Evolutionary conservation across 83 land plant genomes (phyloP).

Genomic region (Isoetes engelmannii): DNA sequence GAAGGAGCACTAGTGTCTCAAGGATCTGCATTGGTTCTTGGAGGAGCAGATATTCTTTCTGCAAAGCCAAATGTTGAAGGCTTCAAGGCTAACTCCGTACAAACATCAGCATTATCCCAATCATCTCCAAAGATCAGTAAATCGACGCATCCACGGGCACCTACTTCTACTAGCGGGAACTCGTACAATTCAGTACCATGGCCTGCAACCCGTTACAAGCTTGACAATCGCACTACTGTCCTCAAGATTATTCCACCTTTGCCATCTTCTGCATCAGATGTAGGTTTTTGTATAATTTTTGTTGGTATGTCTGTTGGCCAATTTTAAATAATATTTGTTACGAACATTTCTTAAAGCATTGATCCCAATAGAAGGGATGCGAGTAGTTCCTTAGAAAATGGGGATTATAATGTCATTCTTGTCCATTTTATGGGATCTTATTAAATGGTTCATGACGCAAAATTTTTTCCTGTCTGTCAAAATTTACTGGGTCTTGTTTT

Average conservation of each 20-base stretch:
- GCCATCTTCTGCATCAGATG: constrained; percentile 46
- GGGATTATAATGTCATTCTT: neutral
- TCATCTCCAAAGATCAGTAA: no score
- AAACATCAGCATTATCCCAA: no score
- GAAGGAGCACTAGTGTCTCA: no score
- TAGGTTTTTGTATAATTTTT: constrained; percentile 22
- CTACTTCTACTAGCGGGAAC: constrained; percentile 1
- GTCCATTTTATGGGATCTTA: neutral
- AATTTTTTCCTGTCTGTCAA: neutral
- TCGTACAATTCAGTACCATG: constrained; percentile 11
- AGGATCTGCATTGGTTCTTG: no score
- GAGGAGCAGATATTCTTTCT: neutral
- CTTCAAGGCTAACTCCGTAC: no score
- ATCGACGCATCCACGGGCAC: neutral
- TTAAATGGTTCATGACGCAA: neutral
- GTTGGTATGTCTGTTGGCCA: neutral
- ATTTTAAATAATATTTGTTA: neutral
- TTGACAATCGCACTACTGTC: constrained; percentile 60
- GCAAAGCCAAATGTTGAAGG: constrained; percentile 3
- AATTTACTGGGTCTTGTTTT: neutral
- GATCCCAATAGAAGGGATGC: no score
- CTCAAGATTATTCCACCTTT: constrained; percentile 58
- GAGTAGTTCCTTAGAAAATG: neutral
- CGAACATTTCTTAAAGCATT: neutral
- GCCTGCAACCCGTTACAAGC: constrained; percentile 40